phyloP scores from a whole-genome alignment of 495 filamentous ascomycete genomes.

The Xylaria grammica region DNA sequence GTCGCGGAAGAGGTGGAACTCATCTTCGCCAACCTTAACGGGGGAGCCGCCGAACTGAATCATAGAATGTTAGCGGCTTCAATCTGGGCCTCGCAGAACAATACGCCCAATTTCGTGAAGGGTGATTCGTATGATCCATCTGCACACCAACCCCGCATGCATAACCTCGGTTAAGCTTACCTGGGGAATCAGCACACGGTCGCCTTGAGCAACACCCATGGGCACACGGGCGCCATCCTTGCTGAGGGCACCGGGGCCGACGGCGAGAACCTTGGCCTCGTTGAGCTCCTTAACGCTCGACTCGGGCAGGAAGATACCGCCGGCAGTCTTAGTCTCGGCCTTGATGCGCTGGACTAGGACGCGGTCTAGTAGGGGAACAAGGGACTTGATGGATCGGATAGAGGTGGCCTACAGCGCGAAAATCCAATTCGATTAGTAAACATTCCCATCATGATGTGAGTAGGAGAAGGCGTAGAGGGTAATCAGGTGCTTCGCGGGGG shows the following conservation, averaged over 20 bases:
- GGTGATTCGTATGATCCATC: constrained; percentile 3
- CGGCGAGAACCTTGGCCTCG: constrained; percentile 93
- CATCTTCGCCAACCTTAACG: constrained; percentile 96
- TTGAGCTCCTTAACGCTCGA: constrained; percentile 96
- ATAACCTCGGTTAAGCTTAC: constrained; percentile 54
- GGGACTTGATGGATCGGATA: constrained; percentile 93
- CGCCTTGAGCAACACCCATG: constrained; percentile 79
- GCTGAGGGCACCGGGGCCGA: constrained; percentile 86
- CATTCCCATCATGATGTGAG: neutral
- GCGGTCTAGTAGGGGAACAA: constrained; percentile 96
- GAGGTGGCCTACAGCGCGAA: constrained; percentile 59
- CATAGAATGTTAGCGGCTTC: constrained; percentile 36
- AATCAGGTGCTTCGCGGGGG: neutral
- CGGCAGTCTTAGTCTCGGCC: constrained; percentile 92
- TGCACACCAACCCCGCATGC: neutral
- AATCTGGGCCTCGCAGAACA: neutral
- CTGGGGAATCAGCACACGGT: constrained; percentile 96
- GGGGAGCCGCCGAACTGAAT: constrained; percentile 89
- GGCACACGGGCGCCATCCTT: constrained; percentile 85
- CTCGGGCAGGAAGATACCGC: constrained; percentile 97
- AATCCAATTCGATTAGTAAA: constrained; percentile 7
- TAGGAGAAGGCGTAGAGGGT: neutral
- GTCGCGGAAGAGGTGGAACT: constrained; percentile 94
- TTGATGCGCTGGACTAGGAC: constrained; percentile 98
- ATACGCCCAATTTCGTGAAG: neutral